These are phyloP conservation scores for Yamadazyma buinensis DNA, from an alignment of 1,139 yeast genomes.

Conservation along the genomic window DNA sequence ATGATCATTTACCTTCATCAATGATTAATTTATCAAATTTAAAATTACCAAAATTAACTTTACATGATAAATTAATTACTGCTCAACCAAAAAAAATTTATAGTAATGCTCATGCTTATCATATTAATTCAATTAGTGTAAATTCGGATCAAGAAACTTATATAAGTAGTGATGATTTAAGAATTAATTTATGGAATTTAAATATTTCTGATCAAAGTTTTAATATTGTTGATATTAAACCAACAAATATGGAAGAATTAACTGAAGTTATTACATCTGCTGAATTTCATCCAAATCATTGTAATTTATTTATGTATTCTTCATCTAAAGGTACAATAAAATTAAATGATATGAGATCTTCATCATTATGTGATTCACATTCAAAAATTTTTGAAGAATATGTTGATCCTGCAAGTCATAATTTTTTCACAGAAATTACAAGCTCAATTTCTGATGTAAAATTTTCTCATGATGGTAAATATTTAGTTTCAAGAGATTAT, in stretches of 20 bases:
- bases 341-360: slow-evolving; percentile 94
- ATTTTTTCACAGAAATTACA: slow-evolving; percentile 96
- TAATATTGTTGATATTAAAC: slow-evolving; percentile 96
- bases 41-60: slow-evolving; percentile 79
- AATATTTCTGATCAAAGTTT: slow-evolving; percentile 94
- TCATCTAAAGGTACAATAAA: slow-evolving; percentile 95
- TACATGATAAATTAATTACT: slow-evolving; percentile 91
- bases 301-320: slow-evolving; percentile 96
- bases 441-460: slow-evolving; percentile 92
- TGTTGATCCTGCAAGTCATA: slow-evolving; percentile 88
- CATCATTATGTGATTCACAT: slow-evolving; percentile 89
- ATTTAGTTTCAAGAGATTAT: slow-evolving; percentile 93
- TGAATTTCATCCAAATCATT: slow-evolving; percentile 90
- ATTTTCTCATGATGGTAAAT: slow-evolving; percentile 88
- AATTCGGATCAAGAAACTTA: slow-evolving; percentile 97
- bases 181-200: slow-evolving; percentile 94
- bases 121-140: slow-evolving; percentile 90
- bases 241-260: slow-evolving; percentile 97
- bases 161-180: slow-evolving; percentile 87
- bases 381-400: slow-evolving; percentile 90
- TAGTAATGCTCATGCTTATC: slow-evolving; percentile 97
- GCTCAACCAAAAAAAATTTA: slow-evolving; percentile 92
- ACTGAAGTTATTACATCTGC: slow-evolving; percentile 99
- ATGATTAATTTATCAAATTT: slow-evolving; percentile 33
- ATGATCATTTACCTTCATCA: slow-evolving; percentile 19